phyloP scores from a whole-genome alignment of 2,329 filamentous ascomycete genomes.

The Arachnopeziza araneosa region DNA sequence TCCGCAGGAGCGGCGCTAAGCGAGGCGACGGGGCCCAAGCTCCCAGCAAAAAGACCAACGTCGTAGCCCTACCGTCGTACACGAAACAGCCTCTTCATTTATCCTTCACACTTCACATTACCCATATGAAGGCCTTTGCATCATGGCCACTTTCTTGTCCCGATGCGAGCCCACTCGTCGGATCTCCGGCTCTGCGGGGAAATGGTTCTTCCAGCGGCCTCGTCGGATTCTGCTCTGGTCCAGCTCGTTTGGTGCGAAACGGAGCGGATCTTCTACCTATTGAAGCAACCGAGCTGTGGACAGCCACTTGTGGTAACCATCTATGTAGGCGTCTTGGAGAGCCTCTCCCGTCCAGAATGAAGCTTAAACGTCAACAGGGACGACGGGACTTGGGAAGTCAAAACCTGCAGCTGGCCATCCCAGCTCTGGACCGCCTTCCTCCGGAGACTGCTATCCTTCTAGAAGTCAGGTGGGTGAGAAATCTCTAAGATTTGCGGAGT shows the following conservation, averaged over 20 bases:
- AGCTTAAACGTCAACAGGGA: not conserved
- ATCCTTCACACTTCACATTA: not conserved
- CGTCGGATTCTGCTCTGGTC: not conserved
- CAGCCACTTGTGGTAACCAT: not conserved
- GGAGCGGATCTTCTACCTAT: not conserved
- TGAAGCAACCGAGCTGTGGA: not conserved
- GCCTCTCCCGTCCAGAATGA: not conserved
- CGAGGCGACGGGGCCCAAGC: not conserved
- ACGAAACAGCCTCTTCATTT: not conserved
- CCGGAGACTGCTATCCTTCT: not conserved
- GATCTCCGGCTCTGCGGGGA: not conserved
- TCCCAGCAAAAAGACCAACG: not conserved
- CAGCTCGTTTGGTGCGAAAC: not conserved
- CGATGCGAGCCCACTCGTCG: not conserved
- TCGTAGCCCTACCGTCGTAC: not conserved
- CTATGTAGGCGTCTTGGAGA: not conserved
- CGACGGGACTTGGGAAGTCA: not conserved
- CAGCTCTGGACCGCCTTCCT: not conserved
- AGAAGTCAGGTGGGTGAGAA: not conserved
- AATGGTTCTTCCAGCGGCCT: not conserved
- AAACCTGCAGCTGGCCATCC: not conserved
- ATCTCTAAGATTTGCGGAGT: not conserved
- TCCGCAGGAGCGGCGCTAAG: not conserved
- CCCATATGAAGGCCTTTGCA: not conserved
- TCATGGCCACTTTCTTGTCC: not conserved